Evolutionary conservation across 2,329 filamentous ascomycete genomes (phyloP), one percentile per base, ranked within the genome.

Genomic region (Fusarium bactridioides): DNA sequence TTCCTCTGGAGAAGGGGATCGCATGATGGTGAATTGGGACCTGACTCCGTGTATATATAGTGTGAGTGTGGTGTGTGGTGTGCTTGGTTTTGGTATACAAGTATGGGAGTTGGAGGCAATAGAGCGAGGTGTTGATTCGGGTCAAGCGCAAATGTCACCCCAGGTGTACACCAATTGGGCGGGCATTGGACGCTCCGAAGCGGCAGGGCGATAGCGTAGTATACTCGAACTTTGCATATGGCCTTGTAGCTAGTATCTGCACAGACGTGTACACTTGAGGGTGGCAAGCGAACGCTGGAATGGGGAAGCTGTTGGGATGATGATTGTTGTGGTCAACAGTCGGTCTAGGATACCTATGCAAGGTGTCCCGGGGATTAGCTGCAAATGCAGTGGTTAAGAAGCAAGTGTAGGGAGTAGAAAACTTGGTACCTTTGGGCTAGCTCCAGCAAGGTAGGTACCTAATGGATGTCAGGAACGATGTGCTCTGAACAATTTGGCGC

Each of bases 111-210:
- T 72, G 57, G 47, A 58, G 69, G 53, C 38, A 61, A 61, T 62
- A 53, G 57, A 64, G 62, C 61, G 44, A 66, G 55, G 54, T 57
- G 67, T 53, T 51, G 53, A 64, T 59, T 73, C 33, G 47, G 33
- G 50, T 73, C 70, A 68, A 74, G 31, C 21, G 56, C 58, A 55
- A 67, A 66, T 67, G 61, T 66, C 71, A 73, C 64, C 63, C 67
- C 67, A 60, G 64, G 69, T 61, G 71, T 75, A 61, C 56, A 55
- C 74, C 66, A 70, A 74, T 73, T 74, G 76, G 67, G 47, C 47
- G 55, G 56, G 50, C 74, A 77, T 76, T 76, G 69, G 67, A 66
- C 55, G 60, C 61, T 68, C 54, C 53, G 54, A 48, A 33, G 51
- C 44, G 54, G 54, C 48, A 60, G 57, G 50, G 29, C 58, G 56